Base-by-base conservation (phyloP, 2,329 filamentous ascomycete species). In the Drechslerella stenobrocha region DNA sequence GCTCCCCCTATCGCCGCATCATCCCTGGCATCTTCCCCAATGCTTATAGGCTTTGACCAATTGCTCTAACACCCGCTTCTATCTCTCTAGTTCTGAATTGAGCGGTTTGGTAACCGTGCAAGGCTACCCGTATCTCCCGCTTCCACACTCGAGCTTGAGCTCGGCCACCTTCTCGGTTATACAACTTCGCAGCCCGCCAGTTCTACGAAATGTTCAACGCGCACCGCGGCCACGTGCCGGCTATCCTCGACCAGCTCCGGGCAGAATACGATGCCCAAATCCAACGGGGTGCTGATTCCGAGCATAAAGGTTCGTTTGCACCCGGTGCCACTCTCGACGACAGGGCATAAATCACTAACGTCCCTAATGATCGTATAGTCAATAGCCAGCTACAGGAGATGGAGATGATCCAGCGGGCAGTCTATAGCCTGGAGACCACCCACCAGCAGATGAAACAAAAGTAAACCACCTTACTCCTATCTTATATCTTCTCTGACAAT, bases 301-400 rank as follows among this genome's bases (percentile, higher is more conserved):
- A 98, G 76, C 89, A 92, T 76, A 90, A 95, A 77, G 88, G 92
- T 96, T 85, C 81, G 90, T 85, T 67, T 70, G 59, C 11, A 24
- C 20, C 28, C 11, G 11, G 11, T 30, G 11, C 5, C 30, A 26
- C 42, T 40, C 46, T n/a, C 26, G 13, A 8, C n/a, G 15, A n/a
- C 34, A 9, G 18, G 13, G 4, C 11, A 22, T 26, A 44, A 20
- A 8, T 66, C 52, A 23, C 8, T 24, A 28, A n/a, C 23, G 40
- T 42, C 37, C 65, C 66, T 59, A 50, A 75, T 75, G 71, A 64
- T 64, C 57, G 59, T 73, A 72, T 77, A 96, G 93, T 97, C 75
- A 86, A 89, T 63, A 84, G 86, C 50, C 93, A 98, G 77, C 87
- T 96, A 71, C 87, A 92, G 74, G 93, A 98, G 79, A 93, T 97